These are phyloP conservation scores for Penicillium bovifimosum DNA, from an alignment of 495 filamentous ascomycete species.

Conservation along the genomic window DNA sequence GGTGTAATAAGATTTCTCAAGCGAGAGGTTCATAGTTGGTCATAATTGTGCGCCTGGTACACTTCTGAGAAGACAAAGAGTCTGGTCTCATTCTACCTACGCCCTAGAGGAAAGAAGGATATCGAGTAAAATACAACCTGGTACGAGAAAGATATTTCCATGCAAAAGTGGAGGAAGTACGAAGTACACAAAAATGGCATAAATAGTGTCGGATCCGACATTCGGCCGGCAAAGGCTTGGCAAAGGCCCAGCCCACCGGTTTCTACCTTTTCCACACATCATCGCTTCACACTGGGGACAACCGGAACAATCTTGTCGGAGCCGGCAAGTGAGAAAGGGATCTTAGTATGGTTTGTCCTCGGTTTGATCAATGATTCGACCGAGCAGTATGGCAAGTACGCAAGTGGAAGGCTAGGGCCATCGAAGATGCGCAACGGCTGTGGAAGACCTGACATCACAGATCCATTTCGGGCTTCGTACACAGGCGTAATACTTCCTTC, in stretches of 20 bases:
- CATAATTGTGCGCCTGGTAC: too few relatives aligned
- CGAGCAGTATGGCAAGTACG: slow-evolving; percentile 10
- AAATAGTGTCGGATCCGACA: slow-evolving; percentile 23
- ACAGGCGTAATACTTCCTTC: slow-evolving; percentile 14
- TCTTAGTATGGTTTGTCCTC: slow-evolving; percentile 30
- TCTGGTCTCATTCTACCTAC: too few relatives aligned
- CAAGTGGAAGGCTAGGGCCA: not conserved
- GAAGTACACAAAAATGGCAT: not conserved
- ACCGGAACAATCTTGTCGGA: slow-evolving; percentile 21
- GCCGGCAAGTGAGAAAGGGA: slow-evolving; percentile 30
- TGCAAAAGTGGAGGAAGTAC: not conserved
- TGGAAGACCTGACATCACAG: slow-evolving; percentile 17
- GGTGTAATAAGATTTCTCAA: too few relatives aligned
- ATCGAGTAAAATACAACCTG: too few relatives aligned
- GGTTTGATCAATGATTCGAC: slow-evolving; percentile 21
- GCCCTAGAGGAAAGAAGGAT: too few relatives aligned
- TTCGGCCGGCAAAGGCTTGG: slow-evolving; percentile 27
- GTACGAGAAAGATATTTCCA: too few relatives aligned
- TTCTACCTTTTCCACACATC: slow-evolving; percentile 11
- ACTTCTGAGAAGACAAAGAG: too few relatives aligned
- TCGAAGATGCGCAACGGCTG: not conserved
- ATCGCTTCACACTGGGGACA: slow-evolving; percentile 12
- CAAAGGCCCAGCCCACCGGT: slow-evolving; percentile 7
- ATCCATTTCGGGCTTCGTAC: slow-evolving; percentile 14
- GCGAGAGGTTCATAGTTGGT: too few relatives aligned